Evolutionary conservation across 2,329 filamentous ascomycete genomes (phyloP), one percentile per base, ranked within the genome.

Genomic region (Geoglossum cookeanum): DNA sequence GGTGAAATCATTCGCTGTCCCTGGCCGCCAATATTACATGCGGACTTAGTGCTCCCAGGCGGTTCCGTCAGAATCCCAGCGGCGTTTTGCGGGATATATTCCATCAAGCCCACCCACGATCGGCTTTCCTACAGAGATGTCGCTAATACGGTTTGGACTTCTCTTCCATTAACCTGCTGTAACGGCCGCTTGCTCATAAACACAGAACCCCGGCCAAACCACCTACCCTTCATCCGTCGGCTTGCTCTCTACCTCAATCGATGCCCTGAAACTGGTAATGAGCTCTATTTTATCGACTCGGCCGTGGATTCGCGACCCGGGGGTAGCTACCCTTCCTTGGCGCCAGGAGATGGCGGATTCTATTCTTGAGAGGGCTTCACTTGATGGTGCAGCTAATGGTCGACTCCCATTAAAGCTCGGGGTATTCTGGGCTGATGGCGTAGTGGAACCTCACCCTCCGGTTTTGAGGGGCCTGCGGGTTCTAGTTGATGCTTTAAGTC

Each of bases 241-340:
- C 0, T 80, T 81, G 0, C 65, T 88, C 13, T 77, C 77, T 0
- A 77, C 76, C 0, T 79, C 76, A 1, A 68, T 76, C 1, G 71
- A 72, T 1, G 76, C 75, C 0, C 63, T 85, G 11, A 74, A 74
- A 44, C 67, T 86, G 3, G 63, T 81, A 1, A 72, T 80, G 1
- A 75, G 78, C 62, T 69, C 75, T 0, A 64, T 86, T 1, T 68
- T 88, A 1, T 71, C 70, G 11, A 74, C 74, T 35, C 63, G 78
- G 56, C 84, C 84, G 0, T 87, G 84, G 84, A 67, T 79, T 1
- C 69, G 78, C 60, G 84, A 87, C 65, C 83, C 84, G 0, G 68
- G 81, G 0, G 80, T 83, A 0, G 68, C 80, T 45, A 79, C 84
- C 22, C 71, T 87, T 0, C 83, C 83, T 0, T 87, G 82, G 77